phyloP scores from a whole-genome alignment of 2,329 filamentous ascomycete species.

The Paracorniculantispora psalliotae region DNA sequence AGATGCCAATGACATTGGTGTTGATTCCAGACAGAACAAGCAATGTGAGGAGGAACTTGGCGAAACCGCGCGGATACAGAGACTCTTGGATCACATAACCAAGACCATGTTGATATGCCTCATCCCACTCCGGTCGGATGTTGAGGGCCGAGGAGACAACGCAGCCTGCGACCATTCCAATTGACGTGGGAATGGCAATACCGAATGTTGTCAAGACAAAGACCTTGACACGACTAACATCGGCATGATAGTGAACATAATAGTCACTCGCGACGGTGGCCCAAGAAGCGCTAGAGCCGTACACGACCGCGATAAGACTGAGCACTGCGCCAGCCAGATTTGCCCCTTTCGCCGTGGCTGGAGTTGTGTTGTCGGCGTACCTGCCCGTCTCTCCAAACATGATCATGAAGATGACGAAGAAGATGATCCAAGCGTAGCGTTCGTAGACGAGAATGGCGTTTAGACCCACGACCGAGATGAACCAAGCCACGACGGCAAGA shows the following conservation, averaged over 20 bases:
- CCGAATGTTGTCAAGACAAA: slow-evolving; percentile 44
- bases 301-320: slow-evolving; percentile 40
- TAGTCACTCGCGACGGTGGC: slow-evolving; percentile 36
- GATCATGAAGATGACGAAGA: slow-evolving; percentile 44
- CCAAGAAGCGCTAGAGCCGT: slow-evolving; percentile 46
- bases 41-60: slow-evolving; percentile 37
- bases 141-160: slow-evolving; percentile 39
- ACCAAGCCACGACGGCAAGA: slow-evolving; percentile 41
- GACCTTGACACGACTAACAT: slow-evolving; percentile 40
- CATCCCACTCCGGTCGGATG: slow-evolving; percentile 32
- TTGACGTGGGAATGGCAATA: slow-evolving; percentile 42
- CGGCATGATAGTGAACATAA: slow-evolving; percentile 42
- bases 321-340: slow-evolving; percentile 36
- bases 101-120: slow-evolving; percentile 36
- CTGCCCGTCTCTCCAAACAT: slow-evolving; percentile 42
- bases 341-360: slow-evolving; percentile 28
- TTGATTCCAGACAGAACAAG: slow-evolving; percentile 34
- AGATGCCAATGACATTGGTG: slow-evolving; percentile 34
- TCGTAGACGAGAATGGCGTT: slow-evolving; percentile 45
- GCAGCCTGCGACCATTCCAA: slow-evolving; percentile 43
- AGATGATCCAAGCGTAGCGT: slow-evolving; percentile 43
- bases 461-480: slow-evolving; percentile 49
- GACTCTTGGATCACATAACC: slow-evolving; percentile 41
- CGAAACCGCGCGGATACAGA: slow-evolving; percentile 40
- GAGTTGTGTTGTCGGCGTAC: slow-evolving; percentile 35